These are phyloP conservation scores for Aspergillus puulaauensis DNA, from an alignment of 2,329 filamentous ascomycete genomes.

Conservation along the genomic window DNA sequence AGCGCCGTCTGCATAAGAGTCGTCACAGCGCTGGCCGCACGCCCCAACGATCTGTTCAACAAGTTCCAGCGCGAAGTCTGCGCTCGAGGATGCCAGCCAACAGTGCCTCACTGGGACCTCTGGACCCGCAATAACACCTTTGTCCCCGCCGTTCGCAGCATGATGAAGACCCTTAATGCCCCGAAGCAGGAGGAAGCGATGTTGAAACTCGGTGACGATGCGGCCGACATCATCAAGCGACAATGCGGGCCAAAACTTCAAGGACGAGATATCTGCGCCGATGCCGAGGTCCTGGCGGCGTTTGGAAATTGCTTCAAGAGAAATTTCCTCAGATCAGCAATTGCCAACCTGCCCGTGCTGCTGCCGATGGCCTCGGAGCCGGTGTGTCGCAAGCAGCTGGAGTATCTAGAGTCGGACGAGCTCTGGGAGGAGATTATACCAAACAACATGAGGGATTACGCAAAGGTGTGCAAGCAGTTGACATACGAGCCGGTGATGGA, in stretches of 20 bases:
- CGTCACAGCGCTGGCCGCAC: constrained; percentile 64
- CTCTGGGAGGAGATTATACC: constrained; percentile 36
- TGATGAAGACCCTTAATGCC: constrained; percentile 30
- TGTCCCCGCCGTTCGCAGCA: constrained; percentile 34
- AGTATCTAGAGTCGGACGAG: constrained; percentile 30
- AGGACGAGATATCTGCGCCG: constrained; percentile 33
- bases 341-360: constrained; percentile 29
- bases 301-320: constrained; percentile 37
- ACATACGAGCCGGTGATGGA: constrained; percentile 14
- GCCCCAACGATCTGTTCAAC: constrained; percentile 30
- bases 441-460: constrained; percentile 35
- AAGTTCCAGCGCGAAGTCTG: constrained; percentile 37
- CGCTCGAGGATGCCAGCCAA: constrained; percentile 33
- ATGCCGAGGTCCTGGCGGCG: constrained; percentile 29
- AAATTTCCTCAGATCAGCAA: constrained; percentile 31
- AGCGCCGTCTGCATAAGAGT: constrained; percentile 77
- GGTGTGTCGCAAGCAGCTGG: constrained; percentile 30
- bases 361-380: constrained; percentile 32
- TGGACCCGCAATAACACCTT: constrained; percentile 39
- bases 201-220: constrained; percentile 35
- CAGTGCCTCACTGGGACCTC: constrained; percentile 35
- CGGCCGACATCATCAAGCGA: constrained; percentile 32
- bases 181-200: constrained; percentile 31
- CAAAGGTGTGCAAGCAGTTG: constrained; percentile 29
- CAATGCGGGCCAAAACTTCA: constrained; percentile 30